Evolutionary conservation across 2,329 filamentous ascomycete species (phyloP), one percentile per base, ranked within the genome.

Genomic region (Epichloe baconii): DNA sequence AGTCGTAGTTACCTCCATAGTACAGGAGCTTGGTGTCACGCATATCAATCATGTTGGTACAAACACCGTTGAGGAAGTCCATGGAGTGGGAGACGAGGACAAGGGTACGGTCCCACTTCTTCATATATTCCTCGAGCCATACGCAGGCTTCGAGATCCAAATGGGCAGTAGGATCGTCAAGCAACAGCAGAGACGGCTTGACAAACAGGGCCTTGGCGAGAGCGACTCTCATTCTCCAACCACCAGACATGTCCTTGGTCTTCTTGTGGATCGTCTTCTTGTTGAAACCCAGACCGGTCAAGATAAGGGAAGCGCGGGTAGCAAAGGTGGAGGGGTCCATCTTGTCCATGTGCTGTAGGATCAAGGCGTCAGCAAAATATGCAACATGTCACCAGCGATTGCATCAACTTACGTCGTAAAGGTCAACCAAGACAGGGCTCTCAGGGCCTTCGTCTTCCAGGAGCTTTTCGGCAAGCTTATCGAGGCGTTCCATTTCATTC

Each of bases 241-340:
- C 93, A 88, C 93, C 93, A 59, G 93, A 98, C 94, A 98, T 98
- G 70, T 98, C 94, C 81, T 97, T 98, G 63, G 94, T 98, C 83
- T 94, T 96, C 82, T 98, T 98, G 71, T 94, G 77, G 66, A 98
- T 97, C 52, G 94, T 98, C 61, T 72, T 74, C 78, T 97, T 97
- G 83, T 98, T 95, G 82, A 98, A 98, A 59, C 93, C 93, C 53
- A 98, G 86, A 89, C 93, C 93, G 51, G 93, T 98, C 61, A 98
- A 73, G 68, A 98, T 98, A 59, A 96, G 83, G 51, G 91, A 95
- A 55, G 93, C 93, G 66, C 93, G 88, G 55, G 91, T 95, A 65
- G 88, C 77, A 73, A 98, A 98, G 49, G 94, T 98, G 38, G 89
- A 94, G 46, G 93, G 93, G 64, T 98, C 94, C 91, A 98, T 96